Base-by-base conservation (phyloP, 2,329 filamentous ascomycete species). In the Nigrospora sphaerica region DNA sequence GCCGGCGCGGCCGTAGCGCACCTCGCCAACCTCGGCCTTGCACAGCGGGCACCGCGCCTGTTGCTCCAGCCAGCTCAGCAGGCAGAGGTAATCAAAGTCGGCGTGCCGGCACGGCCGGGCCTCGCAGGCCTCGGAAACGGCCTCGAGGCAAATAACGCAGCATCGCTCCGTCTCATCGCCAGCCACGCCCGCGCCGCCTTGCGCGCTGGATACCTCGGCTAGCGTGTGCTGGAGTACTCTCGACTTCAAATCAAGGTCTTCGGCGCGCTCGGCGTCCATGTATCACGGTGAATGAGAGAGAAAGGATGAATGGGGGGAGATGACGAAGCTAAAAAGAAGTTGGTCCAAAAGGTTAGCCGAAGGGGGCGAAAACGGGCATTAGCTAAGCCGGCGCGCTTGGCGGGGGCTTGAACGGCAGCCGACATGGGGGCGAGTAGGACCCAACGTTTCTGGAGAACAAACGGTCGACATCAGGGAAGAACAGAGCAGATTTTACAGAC, bases 61-160 rank as follows among this genome's bases (percentile, higher is more conserved):
- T 52, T 86, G 73, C 54, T 89, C 77, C 6, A 95, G 71, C 91
- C 92, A 96, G 65, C 77, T 90, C 18, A 84, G 68, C 6, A 95
- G 77, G 63, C 91, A 97, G 12, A 88, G 64, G 60, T 90, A 95
- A 70, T 96, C 90, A 62, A 95, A 95, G 54, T 83, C 81, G 47
- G 73, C 68, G 69, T 97, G 91, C 37, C 79, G 76, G 71, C 91
- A 97, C 9, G 91, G 90, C 17, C 77, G 69, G 9, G 87, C 80
- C 43, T 84, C 73, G 52, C 86, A 89, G 44, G 79, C 69, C 57
- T 93, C 87, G 11, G 81, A 80, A 58, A 95, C 74, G 45, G 69
- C 60, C 47, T 92, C 86, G 50, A 96, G 81, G 64, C 91, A 97
- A 64, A 97, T 93, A 52, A 95, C 88, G 64, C 91, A 96, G 58